These are phyloP conservation scores for Heliamphora exappendiculata DNA, from an alignment of 148 eudicot genomes.

Conservation along the genomic window DNA sequence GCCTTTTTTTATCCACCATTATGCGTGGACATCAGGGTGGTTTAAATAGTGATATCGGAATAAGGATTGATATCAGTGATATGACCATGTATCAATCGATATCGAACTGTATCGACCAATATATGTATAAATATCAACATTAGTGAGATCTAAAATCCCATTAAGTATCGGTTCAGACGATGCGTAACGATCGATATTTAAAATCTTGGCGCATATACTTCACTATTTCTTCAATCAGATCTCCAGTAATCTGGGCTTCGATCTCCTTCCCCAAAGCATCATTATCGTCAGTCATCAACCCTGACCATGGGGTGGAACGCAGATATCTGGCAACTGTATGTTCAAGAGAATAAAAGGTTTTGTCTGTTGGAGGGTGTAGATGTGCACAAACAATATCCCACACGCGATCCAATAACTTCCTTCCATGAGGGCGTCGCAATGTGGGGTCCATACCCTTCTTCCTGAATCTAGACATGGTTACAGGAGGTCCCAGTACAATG, in stretches of 20 bases:
- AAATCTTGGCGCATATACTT: constrained; percentile 42
- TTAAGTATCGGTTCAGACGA: too few species aligned
- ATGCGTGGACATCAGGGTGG: too few species aligned
- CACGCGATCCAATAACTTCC: constrained; percentile 46
- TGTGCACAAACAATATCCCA: constrained; percentile 53
- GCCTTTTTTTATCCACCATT: constrained; percentile 15
- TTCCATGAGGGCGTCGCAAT: constrained; percentile 40
- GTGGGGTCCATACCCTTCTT: constrained; percentile 31
- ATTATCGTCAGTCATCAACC: constrained; percentile 49
- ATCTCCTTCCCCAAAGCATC: constrained; percentile 51
- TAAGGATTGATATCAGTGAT: too few species aligned
- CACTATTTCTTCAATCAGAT: constrained; percentile 61
- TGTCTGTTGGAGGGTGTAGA: constrained; percentile 42
- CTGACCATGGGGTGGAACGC: constrained; percentile 45
- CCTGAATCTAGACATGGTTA: constrained; percentile 40
- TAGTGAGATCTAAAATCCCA: too few species aligned
- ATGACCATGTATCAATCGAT: too few species aligned
- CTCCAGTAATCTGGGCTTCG: constrained; percentile 46
- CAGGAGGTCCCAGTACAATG: constrained; percentile 46
- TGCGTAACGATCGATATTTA: too few species aligned
- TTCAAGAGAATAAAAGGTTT: constrained; percentile 38
- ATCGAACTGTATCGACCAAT: too few species aligned
- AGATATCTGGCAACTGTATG: constrained; percentile 61
- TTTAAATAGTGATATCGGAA: too few species aligned
- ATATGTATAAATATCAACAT: too few species aligned